Base-by-base conservation (phyloP, 139 green algal species). In the Coelastrella sp. region DNA sequence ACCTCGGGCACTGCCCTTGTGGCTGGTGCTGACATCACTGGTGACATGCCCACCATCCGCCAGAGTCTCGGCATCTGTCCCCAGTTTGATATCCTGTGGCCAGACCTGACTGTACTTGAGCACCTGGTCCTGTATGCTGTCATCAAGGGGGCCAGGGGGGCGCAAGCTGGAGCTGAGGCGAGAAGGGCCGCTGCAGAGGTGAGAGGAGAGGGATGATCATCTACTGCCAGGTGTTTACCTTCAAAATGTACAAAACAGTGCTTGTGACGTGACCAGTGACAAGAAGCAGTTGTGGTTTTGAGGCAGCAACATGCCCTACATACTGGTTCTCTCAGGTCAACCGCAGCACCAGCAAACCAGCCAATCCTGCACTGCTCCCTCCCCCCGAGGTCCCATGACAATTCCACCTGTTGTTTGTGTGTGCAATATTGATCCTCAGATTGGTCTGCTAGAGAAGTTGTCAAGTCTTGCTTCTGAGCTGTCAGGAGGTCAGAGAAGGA, bases 71-170 rank as follows among this genome's bases (percentile, higher is more conserved):
- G 80, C 34, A 59, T 86, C 35, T 86, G 80, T 53, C 80, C 80
- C 2, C 95, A 98, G 89, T 96, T 95, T 81, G 95, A 98, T 85
- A 91, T 98, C 27, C 91, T 98, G 85, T 98, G 94, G 94, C 93
- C 93, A 1, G 87, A 94, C 40, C 88, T 98, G n/a, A 96, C 91
- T 0, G 95, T 95, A 37, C 38, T 63, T 27, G 94, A 98, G 91
- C 95, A 98, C 88, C 89, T 98, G 88, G 64, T 87, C 74, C 88
- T 98, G 76, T 95, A 93, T 64, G 88, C 81, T 1, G 88, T 89
- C 34, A 93, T 98, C 86, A 95, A 95, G 68, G 93, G 94, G 4
- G 88, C 87, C 23, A 21, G 34, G 7, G 38, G 67, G 19, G 9
- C 11, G 8, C 77, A 89, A 8, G 79, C 75, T 27, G n/a, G 30